Conservation (phyloP, 352 stramenopile genomes). For the Thalassiosira sp. region DNA sequence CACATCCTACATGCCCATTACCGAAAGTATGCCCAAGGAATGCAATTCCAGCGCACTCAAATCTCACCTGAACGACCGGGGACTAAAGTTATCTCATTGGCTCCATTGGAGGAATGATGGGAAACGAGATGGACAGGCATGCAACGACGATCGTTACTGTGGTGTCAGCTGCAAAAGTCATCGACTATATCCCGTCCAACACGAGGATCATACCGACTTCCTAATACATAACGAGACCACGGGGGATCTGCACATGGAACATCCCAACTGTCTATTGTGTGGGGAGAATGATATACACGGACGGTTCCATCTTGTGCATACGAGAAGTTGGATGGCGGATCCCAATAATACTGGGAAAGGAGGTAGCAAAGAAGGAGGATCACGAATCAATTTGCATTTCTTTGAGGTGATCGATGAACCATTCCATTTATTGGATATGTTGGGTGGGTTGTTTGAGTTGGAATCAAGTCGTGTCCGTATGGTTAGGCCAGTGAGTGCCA, state of each 20-base stretch:
- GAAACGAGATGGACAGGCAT: neutral
- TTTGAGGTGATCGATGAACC: conserved; percentile 31
- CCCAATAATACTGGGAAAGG: neutral
- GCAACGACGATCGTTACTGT: neutral
- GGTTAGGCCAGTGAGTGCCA: conserved; percentile 9
- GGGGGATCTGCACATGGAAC: conserved; percentile 54
- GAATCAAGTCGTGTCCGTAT: conserved; percentile 36
- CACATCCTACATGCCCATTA: conserved; percentile 27
- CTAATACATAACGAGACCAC: conserved; percentile 53
- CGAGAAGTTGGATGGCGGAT: conserved; percentile 31
- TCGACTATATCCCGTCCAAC: conserved; percentile 33
- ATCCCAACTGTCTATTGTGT: conserved; percentile 48
- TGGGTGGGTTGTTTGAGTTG: conserved; percentile 43
- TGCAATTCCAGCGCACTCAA: conserved; percentile 35
- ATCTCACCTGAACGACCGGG: conserved; percentile 10
- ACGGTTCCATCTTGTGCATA: conserved; percentile 32
- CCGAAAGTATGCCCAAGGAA: conserved; percentile 39
- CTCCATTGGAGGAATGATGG: conserved; percentile 12
- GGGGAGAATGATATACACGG: conserved; percentile 57
- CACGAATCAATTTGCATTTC: conserved; percentile 38
- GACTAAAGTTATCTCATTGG: conserved; percentile 13
- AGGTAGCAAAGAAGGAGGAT: neutral
- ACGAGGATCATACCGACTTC: conserved; percentile 62
- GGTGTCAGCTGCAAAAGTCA: conserved; percentile 12
- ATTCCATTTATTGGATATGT: conserved; percentile 36